Evolutionary conservation across 306 rosid species (phyloP).

Genomic region (Hylodesmum podocarpum): DNA sequence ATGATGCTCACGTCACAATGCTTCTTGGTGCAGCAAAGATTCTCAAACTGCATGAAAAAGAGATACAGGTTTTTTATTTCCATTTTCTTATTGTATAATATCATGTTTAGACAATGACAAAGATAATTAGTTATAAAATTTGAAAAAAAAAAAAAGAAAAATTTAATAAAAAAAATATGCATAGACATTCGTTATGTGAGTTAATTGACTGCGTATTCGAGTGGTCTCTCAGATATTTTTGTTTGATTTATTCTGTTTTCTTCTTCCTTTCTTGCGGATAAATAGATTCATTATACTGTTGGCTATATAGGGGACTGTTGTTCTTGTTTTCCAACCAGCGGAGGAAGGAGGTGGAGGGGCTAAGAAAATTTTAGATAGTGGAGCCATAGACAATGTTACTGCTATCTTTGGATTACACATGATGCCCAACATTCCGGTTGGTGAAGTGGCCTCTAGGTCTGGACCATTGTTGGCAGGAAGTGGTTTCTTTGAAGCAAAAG

Average conservation of each 20-base stretch:
- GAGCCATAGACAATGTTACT: conserved; percentile 65
- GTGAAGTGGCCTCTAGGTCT: conserved; percentile 58
- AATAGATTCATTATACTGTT: not conserved
- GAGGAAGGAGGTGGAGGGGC: conserved; percentile 96
- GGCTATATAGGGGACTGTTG: conserved; percentile 68
- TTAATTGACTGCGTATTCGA: too few species aligned
- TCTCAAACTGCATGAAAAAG: conserved; percentile 61
- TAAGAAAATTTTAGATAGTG: conserved; percentile 54
- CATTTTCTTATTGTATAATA: too few species aligned
- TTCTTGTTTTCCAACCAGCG: conserved; percentile 96
- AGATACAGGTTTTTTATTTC: conserved; percentile 51
- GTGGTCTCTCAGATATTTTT: conserved; percentile 10
- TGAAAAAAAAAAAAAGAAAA: too few species aligned
- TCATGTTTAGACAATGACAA: too few species aligned
- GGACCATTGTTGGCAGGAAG: conserved; percentile 74
- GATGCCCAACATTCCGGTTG: conserved; percentile 42
- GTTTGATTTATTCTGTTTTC: not conserved
- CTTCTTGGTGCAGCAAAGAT: conserved; percentile 78
- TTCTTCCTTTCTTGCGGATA: not conserved
- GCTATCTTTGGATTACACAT: conserved; percentile 87
- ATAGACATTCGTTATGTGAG: too few species aligned
- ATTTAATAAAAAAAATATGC: too few species aligned
- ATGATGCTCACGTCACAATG: conserved; percentile 75
- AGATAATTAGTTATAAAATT: too few species aligned
- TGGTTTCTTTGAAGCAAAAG: conserved; percentile 78